Evolutionary conservation across 192 early-diverging fungal genomes (phyloP), one percentile per base, ranked within the genome.

Genomic region (Coemansia sp.): DNA sequence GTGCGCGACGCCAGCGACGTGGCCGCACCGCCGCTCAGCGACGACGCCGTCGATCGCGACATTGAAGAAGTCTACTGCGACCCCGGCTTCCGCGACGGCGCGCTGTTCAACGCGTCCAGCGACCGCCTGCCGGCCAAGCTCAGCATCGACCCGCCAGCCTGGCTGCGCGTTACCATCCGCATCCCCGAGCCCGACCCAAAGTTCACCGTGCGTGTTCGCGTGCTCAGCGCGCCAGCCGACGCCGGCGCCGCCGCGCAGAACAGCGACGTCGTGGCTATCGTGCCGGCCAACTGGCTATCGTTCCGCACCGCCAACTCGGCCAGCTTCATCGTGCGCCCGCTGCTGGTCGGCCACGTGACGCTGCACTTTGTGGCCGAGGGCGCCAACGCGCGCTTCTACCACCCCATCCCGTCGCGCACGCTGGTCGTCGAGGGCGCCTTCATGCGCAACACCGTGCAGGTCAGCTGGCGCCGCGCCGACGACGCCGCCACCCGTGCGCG

Each of bases 61-160:
- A 60, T 83, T 18, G 81, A 78, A 34, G 81, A 78, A 17, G 70
- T 83, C 29, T 83, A 83, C 76, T 65, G 81, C 67, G 81, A 83
- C 64, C 76, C 81, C 1, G 81, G 81, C 56, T 78, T 78, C 70
- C 75, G 76, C 58, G 81, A 78, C 64, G 72, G 81, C 55, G 60
- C 72, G 12, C 65, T 83, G 58, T 78, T 83, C 68, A 83, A 83
- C 45, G 73, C 77, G 2, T 67, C 82, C 58, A 80, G 77, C 70
- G 82, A 83, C 71, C 69, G 77, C 22, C 65, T 83, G 64, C 82
- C 82, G 2, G 69, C 73, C 7, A 72, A 73, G 61, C 61, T 76
- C 66, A 83, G 61, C 59, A 62, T 78, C 68, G 73, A 75, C 36
- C 73, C 76, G 36, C 66, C 72, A 0, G 75, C 75, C 7, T 75